phyloP scores from a whole-genome alignment of 2,329 filamentous ascomycete species.

The Zarea fungicola region DNA sequence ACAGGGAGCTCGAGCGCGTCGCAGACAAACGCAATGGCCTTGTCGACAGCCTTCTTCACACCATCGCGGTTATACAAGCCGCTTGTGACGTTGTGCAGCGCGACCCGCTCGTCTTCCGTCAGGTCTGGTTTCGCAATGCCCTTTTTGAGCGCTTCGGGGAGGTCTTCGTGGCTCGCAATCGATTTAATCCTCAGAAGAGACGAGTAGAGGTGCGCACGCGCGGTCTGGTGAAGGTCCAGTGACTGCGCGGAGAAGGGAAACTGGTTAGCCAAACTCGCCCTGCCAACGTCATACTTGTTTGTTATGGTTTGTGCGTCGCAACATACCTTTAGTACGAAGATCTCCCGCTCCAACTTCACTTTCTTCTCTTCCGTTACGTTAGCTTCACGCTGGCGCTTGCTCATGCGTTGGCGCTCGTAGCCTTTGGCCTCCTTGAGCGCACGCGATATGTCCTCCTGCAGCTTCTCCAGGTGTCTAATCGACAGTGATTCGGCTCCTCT shows the following conservation, averaged over 20 bases:
- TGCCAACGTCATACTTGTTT: neutral
- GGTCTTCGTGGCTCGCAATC: slow-evolving; percentile 44
- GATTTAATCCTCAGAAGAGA: slow-evolving; percentile 50
- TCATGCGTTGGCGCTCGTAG: slow-evolving; percentile 72
- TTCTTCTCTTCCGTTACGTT: slow-evolving; percentile 44
- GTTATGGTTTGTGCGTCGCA: too few relatives aligned
- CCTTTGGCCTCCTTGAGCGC: slow-evolving; percentile 69
- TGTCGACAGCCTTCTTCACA: slow-evolving; percentile 44
- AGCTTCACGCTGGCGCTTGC: slow-evolving; percentile 50
- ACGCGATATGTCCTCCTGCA: slow-evolving; percentile 56
- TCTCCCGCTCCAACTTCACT: slow-evolving; percentile 56
- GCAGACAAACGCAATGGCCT: slow-evolving; percentile 46
- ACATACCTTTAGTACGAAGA: slow-evolving; percentile 49
- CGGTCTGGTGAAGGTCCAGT: slow-evolving; percentile 53
- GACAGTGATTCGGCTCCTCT: slow-evolving; percentile 40
- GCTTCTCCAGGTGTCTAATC: slow-evolving; percentile 46
- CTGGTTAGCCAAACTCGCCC: slow-evolving; percentile 5
- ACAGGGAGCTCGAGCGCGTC: slow-evolving; percentile 41
- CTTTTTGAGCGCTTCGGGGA: slow-evolving; percentile 43
- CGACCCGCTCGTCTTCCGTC: slow-evolving; percentile 44
- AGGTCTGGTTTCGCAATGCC: slow-evolving; percentile 46
- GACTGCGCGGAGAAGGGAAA: slow-evolving; percentile 32
- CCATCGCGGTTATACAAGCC: slow-evolving; percentile 48
- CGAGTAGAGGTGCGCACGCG: slow-evolving; percentile 50
- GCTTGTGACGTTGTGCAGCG: slow-evolving; percentile 56